Evolutionary conservation across 2,329 filamentous ascomycete species (phyloP), one percentile per base, ranked within the genome.

Genomic region (Davidsoniella eucalypti): DNA sequence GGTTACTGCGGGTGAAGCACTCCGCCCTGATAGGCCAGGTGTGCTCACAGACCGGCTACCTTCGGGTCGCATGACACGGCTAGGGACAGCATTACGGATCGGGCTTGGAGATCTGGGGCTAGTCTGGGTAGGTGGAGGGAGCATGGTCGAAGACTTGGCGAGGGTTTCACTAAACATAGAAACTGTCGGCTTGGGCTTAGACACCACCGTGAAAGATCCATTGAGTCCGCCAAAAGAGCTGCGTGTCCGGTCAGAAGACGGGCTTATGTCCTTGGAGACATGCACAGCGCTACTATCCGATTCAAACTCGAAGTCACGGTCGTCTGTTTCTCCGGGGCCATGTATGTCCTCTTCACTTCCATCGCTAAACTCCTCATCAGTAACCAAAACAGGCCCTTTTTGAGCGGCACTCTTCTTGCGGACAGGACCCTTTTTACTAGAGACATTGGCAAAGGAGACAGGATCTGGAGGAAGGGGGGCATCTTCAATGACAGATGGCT

Each of bases 81-180:
- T 62, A 29, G 77, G 75, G 26, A 78, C 64, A 39, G 75, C 70
- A 48, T 70, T 68, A 33, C 82, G 76, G 23, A 84, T 65, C 1
- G 84, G 83, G 55, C 83, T 87, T 1, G 84, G 82, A 8, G 83
- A 86, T 36, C 82, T 76, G 44, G 82, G 80, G 55, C 75, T 80
- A n/a, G 69, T 66, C 17, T 65, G 33, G 16, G 67, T 69, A 39
- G 67, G 69, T 38, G 67, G 67, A 73, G 76, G 61, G 80, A 50
- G 47, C 36, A 44, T 45, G 7, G 50, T 26, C 18, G 25, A 42
- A 40, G 21, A 8, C 25, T 50, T 45, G 12, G 38, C 38, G 16
- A 44, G 18, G 21, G 33, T 41, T 44, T 52, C 45, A 38, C 50
- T 33, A 41, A 52, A 50, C n/a, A 43, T 10, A n/a, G 41, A 44